Evolutionary conservation across 2,329 filamentous ascomycete genomes (phyloP).

Genomic region (Aspergillus latus): DNA sequence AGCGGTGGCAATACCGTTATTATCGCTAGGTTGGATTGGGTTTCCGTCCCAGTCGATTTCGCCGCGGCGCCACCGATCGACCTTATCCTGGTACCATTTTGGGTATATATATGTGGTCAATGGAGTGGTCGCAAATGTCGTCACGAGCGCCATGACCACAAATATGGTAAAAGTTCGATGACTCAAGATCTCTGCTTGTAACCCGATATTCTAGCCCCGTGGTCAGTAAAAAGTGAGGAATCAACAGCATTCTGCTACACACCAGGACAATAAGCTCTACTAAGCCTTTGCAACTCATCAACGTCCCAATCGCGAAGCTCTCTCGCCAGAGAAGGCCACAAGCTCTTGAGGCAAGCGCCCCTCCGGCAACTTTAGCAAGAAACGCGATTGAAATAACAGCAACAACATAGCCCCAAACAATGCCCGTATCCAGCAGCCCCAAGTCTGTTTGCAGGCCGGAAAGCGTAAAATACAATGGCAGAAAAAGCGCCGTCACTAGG

Average conservation of each 20-base stretch:
- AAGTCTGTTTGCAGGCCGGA: slow-evolving; percentile 88
- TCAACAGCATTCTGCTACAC: slow-evolving; percentile 33
- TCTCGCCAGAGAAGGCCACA: slow-evolving; percentile 87
- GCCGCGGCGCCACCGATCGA: slow-evolving; percentile 72
- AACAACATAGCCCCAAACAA: slow-evolving; percentile 86
- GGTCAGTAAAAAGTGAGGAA: not conserved
- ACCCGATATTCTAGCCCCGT: slow-evolving; percentile 66
- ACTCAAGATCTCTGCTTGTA: slow-evolving; percentile 79
- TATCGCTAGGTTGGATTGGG: slow-evolving; percentile 40
- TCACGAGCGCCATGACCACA: slow-evolving; percentile 88
- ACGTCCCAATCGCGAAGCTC: slow-evolving; percentile 77
- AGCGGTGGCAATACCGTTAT: slow-evolving; percentile 46
- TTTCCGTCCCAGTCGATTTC: slow-evolving; percentile 88
- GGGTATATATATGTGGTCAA: slow-evolving; percentile 74
- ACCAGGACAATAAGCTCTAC: slow-evolving; percentile 94
- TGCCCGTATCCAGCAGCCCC: slow-evolving; percentile 75
- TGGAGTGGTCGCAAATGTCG: slow-evolving; percentile 80
- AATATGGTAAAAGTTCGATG: slow-evolving; percentile 86
- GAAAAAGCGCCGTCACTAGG: slow-evolving; percentile 75
- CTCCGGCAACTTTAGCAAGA: slow-evolving; percentile 78
- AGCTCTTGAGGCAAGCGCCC: slow-evolving; percentile 71
- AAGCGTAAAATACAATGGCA: slow-evolving; percentile 90
- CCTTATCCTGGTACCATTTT: slow-evolving; percentile 70
- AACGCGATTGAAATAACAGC: slow-evolving; percentile 81
- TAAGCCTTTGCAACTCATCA: slow-evolving; percentile 97